Base-by-base conservation (phyloP, 345 rosid species). In the Eucalyptus regnans region DNA sequence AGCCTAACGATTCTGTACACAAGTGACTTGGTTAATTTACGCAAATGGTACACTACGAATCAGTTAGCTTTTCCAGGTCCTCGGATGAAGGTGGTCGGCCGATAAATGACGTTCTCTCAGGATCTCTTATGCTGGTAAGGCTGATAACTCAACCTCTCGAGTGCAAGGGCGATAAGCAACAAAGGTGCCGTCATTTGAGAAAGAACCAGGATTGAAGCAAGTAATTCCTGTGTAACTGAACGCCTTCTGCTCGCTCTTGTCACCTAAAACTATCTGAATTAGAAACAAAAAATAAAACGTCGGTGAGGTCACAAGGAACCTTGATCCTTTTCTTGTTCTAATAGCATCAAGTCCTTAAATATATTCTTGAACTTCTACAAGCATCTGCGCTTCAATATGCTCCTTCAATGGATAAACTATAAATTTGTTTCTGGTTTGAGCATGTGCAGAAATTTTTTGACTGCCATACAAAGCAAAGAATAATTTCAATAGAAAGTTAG, bases 181-280 rank as follows among this genome's bases (percentile, higher is more conserved):
- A 88, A 97, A 97, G 41, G 97, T 96, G 91, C 93, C 92, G 62
- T 96, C 98, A 5, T 86, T 92, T 86, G 98, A 92, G 92, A 98
- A 98, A 58, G 99, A 96, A 86, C 98, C 99, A 37, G 98, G 98
- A 93, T 98, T 98, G 89, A 98, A 97, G 91, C 99, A 98, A 86
- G 98, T 98, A 60, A 93, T 95, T 91, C 96, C 99, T 3, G 95
- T 92, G 92, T 92, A 96, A 88, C 94, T 95, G 94, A 95, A 95
- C 43, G 95, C 97, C 93, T 95, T 96, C 93, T 95, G 98, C 92
- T 94, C 97, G 86, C 99, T 94, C 89, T 86, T 94, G 93, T 97
- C 99, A 15, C 95, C 98, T 90, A 96, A 90, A 89, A 97, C 94
- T 88, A 96, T 96, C 99, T 97, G 98, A 56, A 87, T 7, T 10